Base-by-base conservation (phyloP, 2,329 filamentous ascomycete genomes). In the Fusarium floridanum region DNA sequence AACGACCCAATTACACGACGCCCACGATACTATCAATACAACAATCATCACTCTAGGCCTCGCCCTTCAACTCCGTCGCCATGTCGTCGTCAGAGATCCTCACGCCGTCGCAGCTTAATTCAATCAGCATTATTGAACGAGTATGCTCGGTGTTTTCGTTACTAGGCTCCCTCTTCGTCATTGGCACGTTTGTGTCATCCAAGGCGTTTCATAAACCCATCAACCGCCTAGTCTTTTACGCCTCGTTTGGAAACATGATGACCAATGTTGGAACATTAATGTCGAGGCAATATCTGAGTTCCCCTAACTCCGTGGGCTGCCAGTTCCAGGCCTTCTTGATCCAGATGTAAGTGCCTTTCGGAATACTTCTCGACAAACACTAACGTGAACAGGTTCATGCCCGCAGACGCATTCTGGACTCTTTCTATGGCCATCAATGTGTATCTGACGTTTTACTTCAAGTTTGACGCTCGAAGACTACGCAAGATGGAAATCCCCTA, bases 351-450 rank as follows among this genome's bases (percentile, higher is more conserved):
- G 91, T 76, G 34, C 9, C 4, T 36, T 57, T 11, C 8, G 4
- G 22, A 6, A 11, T 27, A 56, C 9, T 64, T 61, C 16, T 39
- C 17, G 50, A 16, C 43, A 29, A 20, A 22, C 27, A 41, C 70
- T 77, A 53, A 80, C 80, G 68, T 20, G 14, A 17, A 6, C 78
- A 95, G 92, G 91, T 95, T 95, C 80, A 91, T 94, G 87, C 91
- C 91, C 2, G 92, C 93, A 6, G 93, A 95, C 84, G 91, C 92
- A 1, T 86, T 93, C 55, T 95, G 92, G 93, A 93, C 92, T 1
- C 86, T 95, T 68, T 91, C 92, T 64, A 97, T 97, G 94, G 93
- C 94, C 1, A 87, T 92, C 75, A 97, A 97, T 80, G 94, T 97
- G 61, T 94, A 94, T 81, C 83, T 96, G 16, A 95, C 94, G 0